Percentiles rank a stretch among this genome's conserved stretches.
phyloP scores from a whole-genome alignment of 345 rosid genomes.

The Arabidopsis arenosa region DNA sequence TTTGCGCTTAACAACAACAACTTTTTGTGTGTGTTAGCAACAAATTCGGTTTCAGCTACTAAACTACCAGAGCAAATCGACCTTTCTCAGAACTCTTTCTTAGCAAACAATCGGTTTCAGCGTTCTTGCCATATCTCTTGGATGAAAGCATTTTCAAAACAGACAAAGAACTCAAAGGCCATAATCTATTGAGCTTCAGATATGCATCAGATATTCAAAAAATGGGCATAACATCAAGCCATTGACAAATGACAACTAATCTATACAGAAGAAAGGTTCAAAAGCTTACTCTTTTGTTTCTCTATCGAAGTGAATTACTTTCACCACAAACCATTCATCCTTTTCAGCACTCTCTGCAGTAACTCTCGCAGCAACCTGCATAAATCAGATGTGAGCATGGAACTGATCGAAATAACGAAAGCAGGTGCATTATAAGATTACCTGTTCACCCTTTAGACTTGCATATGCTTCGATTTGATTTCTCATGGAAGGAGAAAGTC shows the following conservation, averaged over 20 bases:
- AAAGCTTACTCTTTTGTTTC: slow-evolving; percentile 81
- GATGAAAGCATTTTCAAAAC: slow-evolving; percentile 9
- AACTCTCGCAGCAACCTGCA: slow-evolving; percentile 93
- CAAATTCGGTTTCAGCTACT: not conserved
- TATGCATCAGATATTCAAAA: not conserved
- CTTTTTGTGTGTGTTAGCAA: not conserved
- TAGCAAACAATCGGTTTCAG: too few species aligned
- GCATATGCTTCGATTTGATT: slow-evolving; percentile 71
- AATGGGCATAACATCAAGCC: not conserved
- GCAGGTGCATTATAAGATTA: slow-evolving; percentile 8
- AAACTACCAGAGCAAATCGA: not conserved
- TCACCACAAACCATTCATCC: slow-evolving; percentile 86
- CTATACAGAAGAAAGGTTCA: not conserved
- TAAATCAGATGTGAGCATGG: slow-evolving; percentile 3
- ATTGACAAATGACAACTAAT: not conserved
- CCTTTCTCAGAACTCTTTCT: not conserved
- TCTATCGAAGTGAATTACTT: slow-evolving; percentile 82
- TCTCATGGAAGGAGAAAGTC: slow-evolving; percentile 64
- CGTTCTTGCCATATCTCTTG: not conserved
- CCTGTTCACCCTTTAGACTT: slow-evolving; percentile 87
- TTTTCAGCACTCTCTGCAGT: slow-evolving; percentile 71
- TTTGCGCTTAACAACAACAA: not conserved
- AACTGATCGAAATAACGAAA: not conserved
- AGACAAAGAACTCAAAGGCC: not conserved
- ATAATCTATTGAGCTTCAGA: slow-evolving; percentile 3